These are phyloP conservation scores for Papiliotrema nemorosa DNA, from an alignment of 1,284 basidiomycete genomes.

Conservation along the genomic window DNA sequence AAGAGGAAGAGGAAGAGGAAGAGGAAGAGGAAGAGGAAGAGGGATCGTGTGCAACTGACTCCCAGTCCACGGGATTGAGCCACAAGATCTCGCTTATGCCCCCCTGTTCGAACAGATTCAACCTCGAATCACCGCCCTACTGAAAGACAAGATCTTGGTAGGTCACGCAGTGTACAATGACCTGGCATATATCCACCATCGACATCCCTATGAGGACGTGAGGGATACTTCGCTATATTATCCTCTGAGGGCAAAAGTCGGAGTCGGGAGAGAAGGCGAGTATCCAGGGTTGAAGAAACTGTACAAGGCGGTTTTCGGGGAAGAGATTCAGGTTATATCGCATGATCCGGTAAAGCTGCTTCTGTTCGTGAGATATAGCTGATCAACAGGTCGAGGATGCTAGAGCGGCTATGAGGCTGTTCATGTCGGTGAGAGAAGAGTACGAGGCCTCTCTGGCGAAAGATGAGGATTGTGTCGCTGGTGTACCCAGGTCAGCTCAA, in stretches of 20 bases:
- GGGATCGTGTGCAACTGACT: too few relatives aligned
- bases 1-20: too few relatives aligned
- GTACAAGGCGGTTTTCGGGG: slow-evolving; percentile 49
- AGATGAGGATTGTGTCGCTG: slow-evolving; percentile 28
- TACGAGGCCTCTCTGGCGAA: slow-evolving; percentile 29
- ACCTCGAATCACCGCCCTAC: slow-evolving; percentile 65
- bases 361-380: not conserved
- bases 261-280: slow-evolving; percentile 34
- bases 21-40: too few relatives aligned
- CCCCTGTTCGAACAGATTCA: slow-evolving; percentile 75
- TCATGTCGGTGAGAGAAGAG: slow-evolving; percentile 34
- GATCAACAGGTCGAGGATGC: slow-evolving; percentile 40
- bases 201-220: slow-evolving; percentile 51
- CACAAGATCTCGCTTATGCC: slow-evolving; percentile 56
- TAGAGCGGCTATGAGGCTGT: slow-evolving; percentile 34
- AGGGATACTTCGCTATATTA: slow-evolving; percentile 55
- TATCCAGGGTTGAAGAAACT: slow-evolving; percentile 51
- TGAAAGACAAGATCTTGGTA: slow-evolving; percentile 76
- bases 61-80: slow-evolving; percentile 49
- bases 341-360: slow-evolving; percentile 44
- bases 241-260: slow-evolving; percentile 44
- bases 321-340: slow-evolving; percentile 50
- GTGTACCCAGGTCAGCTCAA: slow-evolving; percentile 26
- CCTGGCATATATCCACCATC: slow-evolving; percentile 59
- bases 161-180: slow-evolving; percentile 93